Conservation (phyloP, 768 basidiomycete species). For the Mrakia frigida region DNA sequence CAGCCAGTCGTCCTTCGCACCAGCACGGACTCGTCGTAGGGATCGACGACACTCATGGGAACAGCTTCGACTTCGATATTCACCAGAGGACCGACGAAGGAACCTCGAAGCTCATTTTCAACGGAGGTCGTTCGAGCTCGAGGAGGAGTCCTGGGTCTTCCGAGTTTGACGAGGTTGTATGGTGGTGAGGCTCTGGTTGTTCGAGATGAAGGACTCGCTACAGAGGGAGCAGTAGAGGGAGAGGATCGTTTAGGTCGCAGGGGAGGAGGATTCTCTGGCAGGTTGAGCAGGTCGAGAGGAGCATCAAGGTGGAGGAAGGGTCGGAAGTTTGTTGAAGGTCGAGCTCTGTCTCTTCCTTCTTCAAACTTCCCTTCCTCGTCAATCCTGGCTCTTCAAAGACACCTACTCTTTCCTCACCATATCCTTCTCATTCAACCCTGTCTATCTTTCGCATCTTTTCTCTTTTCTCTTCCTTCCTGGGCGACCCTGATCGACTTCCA, state of each 20-base stretch:
- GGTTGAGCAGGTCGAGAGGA: not conserved
- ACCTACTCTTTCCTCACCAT: not conserved
- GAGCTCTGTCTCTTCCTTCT: not conserved
- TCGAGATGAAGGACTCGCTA: not conserved
- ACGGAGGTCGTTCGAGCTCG: not conserved
- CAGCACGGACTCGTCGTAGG: not conserved
- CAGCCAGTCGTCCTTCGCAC: not conserved
- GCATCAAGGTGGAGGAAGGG: not conserved
- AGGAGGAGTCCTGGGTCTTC: not conserved
- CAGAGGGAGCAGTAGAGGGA: not conserved
- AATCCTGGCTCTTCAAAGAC: not conserved
- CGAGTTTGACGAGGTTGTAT: not conserved
- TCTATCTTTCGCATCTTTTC: not conserved
- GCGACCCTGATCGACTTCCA: not conserved
- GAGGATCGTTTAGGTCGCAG: not conserved
- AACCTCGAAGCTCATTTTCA: slow-evolving; percentile 6
- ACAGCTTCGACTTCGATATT: not conserved
- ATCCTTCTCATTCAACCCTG: not conserved
- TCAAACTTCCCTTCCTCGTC: not conserved
- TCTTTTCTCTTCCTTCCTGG: not conserved
- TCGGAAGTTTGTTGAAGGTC: not conserved
- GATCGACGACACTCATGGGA: not conserved
- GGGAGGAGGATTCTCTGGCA: not conserved
- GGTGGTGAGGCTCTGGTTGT: not conserved
- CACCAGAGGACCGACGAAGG: not conserved